A percentile compares a stretch with the other conserved stretches of the same genome.
phyloP scores from a whole-genome alignment of 2,329 filamentous ascomycete species.

The Thelonectria rubi region DNA sequence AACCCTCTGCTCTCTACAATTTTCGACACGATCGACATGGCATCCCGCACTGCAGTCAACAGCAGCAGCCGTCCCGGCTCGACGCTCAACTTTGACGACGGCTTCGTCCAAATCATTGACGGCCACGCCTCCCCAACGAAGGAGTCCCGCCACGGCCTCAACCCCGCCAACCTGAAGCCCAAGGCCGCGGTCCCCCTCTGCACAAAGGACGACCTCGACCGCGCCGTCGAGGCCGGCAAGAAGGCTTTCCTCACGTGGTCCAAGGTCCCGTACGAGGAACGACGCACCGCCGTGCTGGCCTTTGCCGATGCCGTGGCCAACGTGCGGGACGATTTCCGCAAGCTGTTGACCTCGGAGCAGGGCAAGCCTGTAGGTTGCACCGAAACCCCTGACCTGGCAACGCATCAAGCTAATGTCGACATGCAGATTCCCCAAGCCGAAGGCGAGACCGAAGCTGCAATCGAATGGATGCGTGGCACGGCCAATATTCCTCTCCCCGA shows the following conservation, averaged over 20 bases:
- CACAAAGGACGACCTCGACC: conserved; percentile 37
- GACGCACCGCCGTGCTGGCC: conserved; percentile 32
- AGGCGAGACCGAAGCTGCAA: conserved; percentile 36
- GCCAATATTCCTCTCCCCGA: conserved; percentile 45
- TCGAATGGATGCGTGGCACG: conserved; percentile 44
- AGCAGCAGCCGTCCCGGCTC: not conserved
- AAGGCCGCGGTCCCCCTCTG: conserved; percentile 44
- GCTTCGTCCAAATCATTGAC: conserved; percentile 39
- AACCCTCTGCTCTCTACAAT: not conserved
- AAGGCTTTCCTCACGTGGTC: conserved; percentile 43
- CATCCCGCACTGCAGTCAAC: not conserved
- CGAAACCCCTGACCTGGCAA: not conserved
- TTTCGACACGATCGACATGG: not conserved
- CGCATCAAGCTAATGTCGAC: fast-evolving
- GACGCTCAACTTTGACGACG: conserved; percentile 24
- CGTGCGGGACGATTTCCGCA: conserved; percentile 31
- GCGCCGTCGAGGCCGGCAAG: conserved; percentile 36
- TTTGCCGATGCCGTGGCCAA: conserved; percentile 42
- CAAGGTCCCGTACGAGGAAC: conserved; percentile 35
- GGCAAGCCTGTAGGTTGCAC: conserved; percentile 41
- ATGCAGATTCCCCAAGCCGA: conserved; percentile 36
- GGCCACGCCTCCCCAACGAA: conserved; percentile 32
- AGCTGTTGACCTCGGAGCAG: conserved; percentile 41
- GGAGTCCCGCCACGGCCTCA: conserved; percentile 36
- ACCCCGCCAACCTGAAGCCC: conserved; percentile 44